Base-by-base conservation (phyloP, 2,329 filamentous ascomycete genomes). In the Lachnellula hyalina region DNA sequence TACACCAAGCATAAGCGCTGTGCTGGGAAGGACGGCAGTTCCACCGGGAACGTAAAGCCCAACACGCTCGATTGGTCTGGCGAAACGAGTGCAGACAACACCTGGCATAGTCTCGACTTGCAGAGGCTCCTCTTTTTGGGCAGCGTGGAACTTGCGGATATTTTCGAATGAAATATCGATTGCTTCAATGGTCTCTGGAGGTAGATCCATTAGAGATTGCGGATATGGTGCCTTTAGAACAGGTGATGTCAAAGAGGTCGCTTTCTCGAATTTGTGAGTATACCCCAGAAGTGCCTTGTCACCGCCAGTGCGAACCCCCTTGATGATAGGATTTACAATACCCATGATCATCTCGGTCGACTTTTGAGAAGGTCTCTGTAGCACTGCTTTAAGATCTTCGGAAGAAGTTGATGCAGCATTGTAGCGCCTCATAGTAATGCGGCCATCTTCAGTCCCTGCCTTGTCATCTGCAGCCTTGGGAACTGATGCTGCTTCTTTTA, bases 261-360 rank as follows among this genome's bases (percentile, higher is more conserved):
- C 94, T 75, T 93, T 96, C 70, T 99, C 94, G 64, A 99, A 99
- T 72, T 95, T 96, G 80, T 96, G 92, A 1, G 94, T 97, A 72
- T 96, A 97, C 49, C 89, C 87, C 45, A 99, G 80, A 23, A 99
- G 79, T 3, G 90, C 92, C 65, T 87, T 87, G 73, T 99, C 94
- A 51, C 94, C 94, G 35, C 89, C 84, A 44, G 83, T 79, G 53
- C 86, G 88, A 53, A 99, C 87, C 47, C 92, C 89, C 55, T 93
- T 84, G 67, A 99, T 90, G 65, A 99, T 99, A 1, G 94, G 94
- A 36, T 83, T 84, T 56, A 96, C 90, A 51, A 97, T 93, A 60
- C 85, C 85, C 75, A 97, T 85, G 63, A 99, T 96, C 55, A 89
- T 84, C 21, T 97, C 93, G n/a, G 90, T 90, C 1, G 93, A 96